Conservation (phyloP, 1,284 basidiomycete genomes). For the Apiotrichum sp. region DNA sequence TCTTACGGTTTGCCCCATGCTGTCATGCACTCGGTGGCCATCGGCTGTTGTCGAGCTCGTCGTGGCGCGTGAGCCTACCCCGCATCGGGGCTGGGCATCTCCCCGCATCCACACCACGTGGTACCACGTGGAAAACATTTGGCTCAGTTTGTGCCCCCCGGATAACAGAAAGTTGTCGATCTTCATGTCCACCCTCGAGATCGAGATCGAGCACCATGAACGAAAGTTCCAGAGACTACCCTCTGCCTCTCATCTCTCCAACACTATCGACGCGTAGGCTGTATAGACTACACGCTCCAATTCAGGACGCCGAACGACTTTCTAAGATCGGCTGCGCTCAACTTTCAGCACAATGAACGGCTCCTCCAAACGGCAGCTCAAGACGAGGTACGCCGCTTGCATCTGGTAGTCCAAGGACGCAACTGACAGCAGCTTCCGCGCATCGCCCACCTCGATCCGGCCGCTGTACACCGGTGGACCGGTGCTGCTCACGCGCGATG, state of each 20-base stretch:
- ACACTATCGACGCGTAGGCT: no score
- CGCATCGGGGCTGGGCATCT: no score
- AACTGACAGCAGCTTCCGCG: constrained; percentile 34
- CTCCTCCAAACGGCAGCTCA: constrained; percentile 30
- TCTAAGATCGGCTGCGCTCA: no score
- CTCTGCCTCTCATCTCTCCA: background rate
- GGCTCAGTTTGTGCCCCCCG: background rate
- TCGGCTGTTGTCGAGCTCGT: no score
- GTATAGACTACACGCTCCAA: no score
- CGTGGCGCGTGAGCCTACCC: no score
- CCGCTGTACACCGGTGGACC: constrained; percentile 86
- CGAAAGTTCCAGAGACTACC: no score
- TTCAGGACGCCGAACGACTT: no score
- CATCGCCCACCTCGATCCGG: constrained; percentile 42
- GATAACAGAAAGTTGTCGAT: constrained; percentile 8
- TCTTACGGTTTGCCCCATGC: no score
- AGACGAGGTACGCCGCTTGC: constrained; percentile 31
- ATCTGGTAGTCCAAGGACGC: constrained; percentile 52
- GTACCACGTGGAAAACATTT: background rate
- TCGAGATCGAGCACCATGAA: no score
- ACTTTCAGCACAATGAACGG: constrained; percentile 48
- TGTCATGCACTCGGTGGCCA: no score
- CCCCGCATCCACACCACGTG: no score
- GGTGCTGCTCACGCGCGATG: constrained; percentile 73
- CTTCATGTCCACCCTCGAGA: background rate